Evolutionary conservation across 164 flowering plant species (phyloP).

Genomic region (Stephania cephalantha): DNA sequence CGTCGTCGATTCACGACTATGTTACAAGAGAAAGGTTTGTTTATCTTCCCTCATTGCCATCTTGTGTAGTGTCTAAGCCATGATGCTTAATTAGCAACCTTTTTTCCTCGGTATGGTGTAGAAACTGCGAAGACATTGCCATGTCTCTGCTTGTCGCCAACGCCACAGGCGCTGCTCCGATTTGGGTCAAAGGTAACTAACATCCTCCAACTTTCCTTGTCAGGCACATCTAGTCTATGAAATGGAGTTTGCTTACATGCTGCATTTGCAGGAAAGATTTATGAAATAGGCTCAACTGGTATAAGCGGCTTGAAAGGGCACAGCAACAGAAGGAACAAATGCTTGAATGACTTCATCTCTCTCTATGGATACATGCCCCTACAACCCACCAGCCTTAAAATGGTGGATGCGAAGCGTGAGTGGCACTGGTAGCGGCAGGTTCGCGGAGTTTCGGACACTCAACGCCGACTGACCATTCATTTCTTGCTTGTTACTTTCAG

Average conservation of each 20-base stretch:
- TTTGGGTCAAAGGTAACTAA: slow-evolving; percentile 36
- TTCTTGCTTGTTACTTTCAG: neutral
- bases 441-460: neutral
- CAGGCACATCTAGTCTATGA: neutral
- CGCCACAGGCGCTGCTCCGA: slow-evolving; percentile 35
- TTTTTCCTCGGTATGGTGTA: slow-evolving; percentile 8
- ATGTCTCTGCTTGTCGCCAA: slow-evolving; percentile 42
- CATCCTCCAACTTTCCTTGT: neutral
- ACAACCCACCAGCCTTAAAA: slow-evolving; percentile 34
- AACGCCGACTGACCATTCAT: neutral
- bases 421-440: slow-evolving; percentile 37
- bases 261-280: slow-evolving; percentile 33
- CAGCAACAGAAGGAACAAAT: slow-evolving; percentile 27
- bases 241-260: neutral
- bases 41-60: neutral
- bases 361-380: slow-evolving; percentile 43
- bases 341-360: slow-evolving; percentile 42
- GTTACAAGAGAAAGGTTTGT: slow-evolving; percentile 38
- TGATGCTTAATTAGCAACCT: neutral
- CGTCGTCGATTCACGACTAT: slow-evolving; percentile 41
- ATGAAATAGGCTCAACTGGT: slow-evolving; percentile 44
- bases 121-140: slow-evolving; percentile 44
- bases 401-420: slow-evolving; percentile 30
- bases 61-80: neutral
- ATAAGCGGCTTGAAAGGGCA: slow-evolving; percentile 42